Base-by-base conservation (phyloP, 2,329 filamentous ascomycete species). In the Beauveria australis region DNA sequence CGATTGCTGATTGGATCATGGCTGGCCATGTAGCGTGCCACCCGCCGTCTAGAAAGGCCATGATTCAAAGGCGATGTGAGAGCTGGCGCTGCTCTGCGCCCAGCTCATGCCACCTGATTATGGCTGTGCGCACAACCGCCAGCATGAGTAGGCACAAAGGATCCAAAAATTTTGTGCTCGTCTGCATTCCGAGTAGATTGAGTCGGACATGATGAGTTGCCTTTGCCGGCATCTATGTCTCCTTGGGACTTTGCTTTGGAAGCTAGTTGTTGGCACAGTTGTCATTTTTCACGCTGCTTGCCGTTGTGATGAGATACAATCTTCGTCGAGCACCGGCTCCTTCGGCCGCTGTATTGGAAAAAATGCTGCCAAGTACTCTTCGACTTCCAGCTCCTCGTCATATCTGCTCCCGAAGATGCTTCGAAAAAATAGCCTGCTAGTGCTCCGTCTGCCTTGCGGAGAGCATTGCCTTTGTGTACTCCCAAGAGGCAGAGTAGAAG, bases 401-500 rank as follows among this genome's bases (percentile, higher is more conserved):
- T 30, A 51, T 19, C 16, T 3, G 18, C 1, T 26, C 24, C 8
- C n/a, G 33, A 58, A 44, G 14, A 44, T 44, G 3, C 46, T 24
- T 19, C 55, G 37, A 26, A 51, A 58, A 58, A 10, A 58, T 24
- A 14, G 55, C 55, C 22, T 24, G 46, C n/a, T 58, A 58, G 22
- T 58, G 47, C 46, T 58, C 55, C 1, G 18, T 24, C 12, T 58
- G 37, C 18, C 55, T 10, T 14, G 43, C 55, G 16, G 55, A 58
- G 18, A 24, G 47, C 46, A 67, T 22, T 5, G 65, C 71, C 37
- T 72, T 71, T 49, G 70, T 65, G 53, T 73, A 73, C 48, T 74
- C 72, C 72, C 71, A 80, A 55, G 74, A 75, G n/a, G 70, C 67
- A 1, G 76, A 77, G 65, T 76, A 79, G 76, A 75, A 81, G 1